Base-by-base conservation (phyloP, 2,329 filamentous ascomycete genomes). In the Fusarium buharicum region DNA sequence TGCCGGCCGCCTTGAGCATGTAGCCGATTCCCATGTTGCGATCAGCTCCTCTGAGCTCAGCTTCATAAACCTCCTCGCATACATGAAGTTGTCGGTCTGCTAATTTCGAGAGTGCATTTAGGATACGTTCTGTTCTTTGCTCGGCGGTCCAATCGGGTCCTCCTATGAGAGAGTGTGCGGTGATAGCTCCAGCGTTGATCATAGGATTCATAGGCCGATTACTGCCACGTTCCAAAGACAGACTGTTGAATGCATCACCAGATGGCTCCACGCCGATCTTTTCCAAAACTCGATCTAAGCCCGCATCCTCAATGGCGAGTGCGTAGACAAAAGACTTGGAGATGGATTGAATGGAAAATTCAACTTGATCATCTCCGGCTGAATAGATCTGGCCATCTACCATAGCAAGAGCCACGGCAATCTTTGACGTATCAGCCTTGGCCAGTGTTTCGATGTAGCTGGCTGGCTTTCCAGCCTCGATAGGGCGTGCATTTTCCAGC, bases 321-420 rank as follows among this genome's bases (percentile, higher is more conserved):
- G 76, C 75, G 55, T 78, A 78, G 24, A 77, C 75, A 46, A 78
- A 78, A 1, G 75, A 70, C 39, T 78, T 78, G 12, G 76, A 76
- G 46, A 78, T 78, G 63, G 75, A 78, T 50, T 78, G 75, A 30
- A 78, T 78, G 2, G 76, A 78, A 51, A 78, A 78, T 50, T 78
- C 76, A 40, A 76, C 57, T 10, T 67, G 50, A 41, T 78, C 76
- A 56, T 78, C 76, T 4, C 76, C 76, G 2, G 72, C 73, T 0
- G 75, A 77, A 68, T 78, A 78, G 2, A 78, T 31, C 14, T 75
- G 72, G 9, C 76, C 76, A 30, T 78, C 76, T 7, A 78, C 76
- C 70, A 74, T 78, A 5, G 75, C 75, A 14, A 78, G 57, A 1
- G 76, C 75, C 14, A 77, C 74, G 6, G 72, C 76, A 58, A 78